phyloP scores from a whole-genome alignment of 441 rosid genomes.

The Euphorbia schlechtendalii region DNA sequence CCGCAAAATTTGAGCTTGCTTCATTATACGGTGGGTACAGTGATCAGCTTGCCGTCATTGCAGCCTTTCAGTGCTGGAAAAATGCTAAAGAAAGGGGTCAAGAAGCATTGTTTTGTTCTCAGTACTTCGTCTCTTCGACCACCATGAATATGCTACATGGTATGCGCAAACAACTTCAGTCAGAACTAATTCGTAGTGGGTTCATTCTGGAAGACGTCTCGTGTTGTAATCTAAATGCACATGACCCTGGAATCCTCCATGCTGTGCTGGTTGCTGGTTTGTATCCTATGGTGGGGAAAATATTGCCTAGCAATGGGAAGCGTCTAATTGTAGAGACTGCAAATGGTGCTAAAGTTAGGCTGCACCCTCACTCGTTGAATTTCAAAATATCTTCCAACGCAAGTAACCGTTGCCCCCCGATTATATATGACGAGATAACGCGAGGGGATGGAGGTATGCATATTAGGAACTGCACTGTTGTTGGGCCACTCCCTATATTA shows the following conservation, averaged over 20 bases:
- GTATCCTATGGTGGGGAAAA: slow-evolving; percentile 83
- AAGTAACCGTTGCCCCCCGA: slow-evolving; percentile 40
- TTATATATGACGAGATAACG: slow-evolving; percentile 80
- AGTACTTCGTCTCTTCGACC: slow-evolving; percentile 63
- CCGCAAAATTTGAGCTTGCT: slow-evolving; percentile 76
- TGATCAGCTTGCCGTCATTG: slow-evolving; percentile 87
- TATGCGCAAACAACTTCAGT: slow-evolving; percentile 82
- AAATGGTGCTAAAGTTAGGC: slow-evolving; percentile 62
- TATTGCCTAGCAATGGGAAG: slow-evolving; percentile 45
- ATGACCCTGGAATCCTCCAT: slow-evolving; percentile 63
- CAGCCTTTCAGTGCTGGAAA: slow-evolving; percentile 92
- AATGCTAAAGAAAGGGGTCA: slow-evolving; percentile 58
- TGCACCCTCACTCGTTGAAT: slow-evolving; percentile 65
- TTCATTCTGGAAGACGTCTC: slow-evolving; percentile 55
- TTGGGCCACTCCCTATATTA: slow-evolving; percentile 65
- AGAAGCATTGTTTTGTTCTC: slow-evolving; percentile 61
- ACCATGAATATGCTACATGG: slow-evolving; percentile 75
- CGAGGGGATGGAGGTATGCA: slow-evolving; percentile 79
- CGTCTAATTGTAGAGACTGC: slow-evolving; percentile 61
- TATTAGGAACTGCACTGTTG: slow-evolving; percentile 62
- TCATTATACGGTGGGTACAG: slow-evolving; percentile 77
- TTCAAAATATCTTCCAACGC: slow-evolving; percentile 39
- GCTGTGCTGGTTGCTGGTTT: slow-evolving; percentile 85
- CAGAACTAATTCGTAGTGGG: slow-evolving; percentile 60
- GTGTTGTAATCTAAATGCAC: slow-evolving; percentile 62